Percentiles rank a stretch among this genome's conserved stretches.
phyloP scores from a whole-genome alignment of 441 rosid genomes.

The Croton setiger region DNA sequence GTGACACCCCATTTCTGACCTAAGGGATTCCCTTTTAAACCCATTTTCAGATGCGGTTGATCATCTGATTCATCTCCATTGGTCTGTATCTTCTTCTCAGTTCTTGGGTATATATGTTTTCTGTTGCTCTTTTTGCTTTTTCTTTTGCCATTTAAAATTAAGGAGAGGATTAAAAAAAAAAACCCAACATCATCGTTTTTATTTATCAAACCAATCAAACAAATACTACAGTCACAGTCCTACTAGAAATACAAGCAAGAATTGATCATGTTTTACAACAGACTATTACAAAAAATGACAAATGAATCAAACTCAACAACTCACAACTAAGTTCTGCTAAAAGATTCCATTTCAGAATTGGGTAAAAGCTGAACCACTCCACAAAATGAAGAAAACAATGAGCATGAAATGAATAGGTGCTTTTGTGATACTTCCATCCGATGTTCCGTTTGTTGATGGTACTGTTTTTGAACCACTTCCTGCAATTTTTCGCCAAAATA shows the following conservation, averaged over 20 bases:
- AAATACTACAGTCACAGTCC: slow-evolving; percentile 17
- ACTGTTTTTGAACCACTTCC: slow-evolving; percentile 37
- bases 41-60: not conserved
- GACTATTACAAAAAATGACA: not conserved
- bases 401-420: slow-evolving; percentile 21
- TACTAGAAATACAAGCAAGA: not conserved
- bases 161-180: not conserved
- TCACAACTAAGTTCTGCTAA: not conserved
- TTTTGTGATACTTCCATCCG: slow-evolving; percentile 31
- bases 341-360: slow-evolving; percentile 25
- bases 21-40: too few relatives aligned
- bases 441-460: slow-evolving; percentile 38
- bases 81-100: not conserved
- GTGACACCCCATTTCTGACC: too few relatives aligned
- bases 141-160: not conserved
- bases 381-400: slow-evolving; percentile 21
- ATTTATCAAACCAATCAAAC: slow-evolving; percentile 21
- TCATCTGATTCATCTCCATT: not conserved
- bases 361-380: slow-evolving; percentile 26
- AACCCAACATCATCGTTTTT: not conserved
- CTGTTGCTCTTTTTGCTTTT: not conserved
- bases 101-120: not conserved
- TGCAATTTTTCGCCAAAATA: slow-evolving; percentile 9
- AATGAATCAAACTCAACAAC: slow-evolving; percentile 15
- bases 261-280: not conserved